Evolutionary conservation across 257 asterid species (phyloP), one percentile per base, ranked within the genome.

Genomic region (Anisodus tanguticus): DNA sequence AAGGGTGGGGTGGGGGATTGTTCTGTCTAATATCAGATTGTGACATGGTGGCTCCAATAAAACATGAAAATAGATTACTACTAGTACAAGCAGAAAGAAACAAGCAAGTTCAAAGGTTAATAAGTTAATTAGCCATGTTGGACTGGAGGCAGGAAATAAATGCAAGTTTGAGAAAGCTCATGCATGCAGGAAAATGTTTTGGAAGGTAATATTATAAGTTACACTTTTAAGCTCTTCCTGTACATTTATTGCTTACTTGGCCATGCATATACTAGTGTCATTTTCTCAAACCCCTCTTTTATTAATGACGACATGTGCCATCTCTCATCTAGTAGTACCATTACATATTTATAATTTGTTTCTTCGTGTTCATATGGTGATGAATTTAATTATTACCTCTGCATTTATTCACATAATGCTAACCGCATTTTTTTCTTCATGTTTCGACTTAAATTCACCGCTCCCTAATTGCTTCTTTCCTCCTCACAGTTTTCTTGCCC

Each of bases 11-110:
- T 4, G 60, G 60, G 16, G 17, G 9, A 1, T 35, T 67, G n/a
- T 35, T 68, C n/a, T 5, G 79, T 70, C 8, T 71, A 71, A 71
- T 19, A 71, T 72, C 19, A 47, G 35, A 59, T 47, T 72, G 79
- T 71, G 79, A 71, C 12, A 47, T 11, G 37, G 41, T 72, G 60
- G 80, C 60, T 60, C 80, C 60, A 47, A 72, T 72, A 47, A 71
- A 47, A 72, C 19, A 49, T 47, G 59, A 47, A 72, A 72, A 72
- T 72, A 47, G 26, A 22, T 22, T 70, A 70, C 0, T 58, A 58
- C 3, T 55, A 55, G 4, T 69, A 16, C 4, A 17, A 19, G 19
- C 60, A 19, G 12, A 74, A 22, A 22, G 39, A 19, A 72, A 47
- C 41, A 22, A 72, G 10, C 39, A 35, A 1, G 35, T 9, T 63